These are phyloP conservation scores for Rhizoctonia solani DNA, from an alignment of 1,284 basidiomycete genomes.

Conservation along the genomic window DNA sequence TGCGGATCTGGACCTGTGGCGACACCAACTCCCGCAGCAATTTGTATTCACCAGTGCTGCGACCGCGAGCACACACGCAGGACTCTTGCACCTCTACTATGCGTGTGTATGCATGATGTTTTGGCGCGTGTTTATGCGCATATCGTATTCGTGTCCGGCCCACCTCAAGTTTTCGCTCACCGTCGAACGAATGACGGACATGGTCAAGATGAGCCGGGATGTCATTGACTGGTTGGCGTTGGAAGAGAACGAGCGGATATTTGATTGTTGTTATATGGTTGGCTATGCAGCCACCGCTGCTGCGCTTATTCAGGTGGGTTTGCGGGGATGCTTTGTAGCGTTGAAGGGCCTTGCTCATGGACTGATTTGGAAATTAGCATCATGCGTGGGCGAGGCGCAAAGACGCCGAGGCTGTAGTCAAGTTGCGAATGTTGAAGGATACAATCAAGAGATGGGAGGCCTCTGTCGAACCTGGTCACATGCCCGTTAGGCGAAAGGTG, in stretches of 20 bases:
- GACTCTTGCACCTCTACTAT: slow-evolving; percentile 82
- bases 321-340: background rate
- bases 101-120: slow-evolving; percentile 88
- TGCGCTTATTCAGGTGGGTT: slow-evolving; percentile 82
- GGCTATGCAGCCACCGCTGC: slow-evolving; percentile 89
- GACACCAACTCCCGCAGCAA: slow-evolving; percentile 69
- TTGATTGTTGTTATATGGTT: slow-evolving; percentile 86
- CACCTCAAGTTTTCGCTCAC: slow-evolving; percentile 85
- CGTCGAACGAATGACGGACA: slow-evolving; percentile 74
- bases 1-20: slow-evolving; percentile 78
- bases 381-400: slow-evolving; percentile 88
- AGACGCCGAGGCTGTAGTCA: slow-evolving; percentile 72
- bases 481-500: slow-evolving; percentile 87
- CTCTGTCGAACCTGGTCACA: slow-evolving; percentile 78
- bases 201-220: slow-evolving; percentile 74
- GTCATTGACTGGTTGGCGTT: slow-evolving; percentile 88
- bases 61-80: slow-evolving; percentile 62
- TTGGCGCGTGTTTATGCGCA: slow-evolving; percentile 94
- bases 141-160: slow-evolving; percentile 82
- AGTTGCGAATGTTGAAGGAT: slow-evolving; percentile 78
- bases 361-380: slow-evolving; percentile 57
- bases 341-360: no score
- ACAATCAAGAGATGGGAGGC: slow-evolving; percentile 83
- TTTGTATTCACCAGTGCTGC: slow-evolving; percentile 70
- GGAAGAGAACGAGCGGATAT: slow-evolving; percentile 64